phyloP scores from a whole-genome alignment of 2,329 filamentous ascomycete species.

The Pseudogymnoascus sp. region DNA sequence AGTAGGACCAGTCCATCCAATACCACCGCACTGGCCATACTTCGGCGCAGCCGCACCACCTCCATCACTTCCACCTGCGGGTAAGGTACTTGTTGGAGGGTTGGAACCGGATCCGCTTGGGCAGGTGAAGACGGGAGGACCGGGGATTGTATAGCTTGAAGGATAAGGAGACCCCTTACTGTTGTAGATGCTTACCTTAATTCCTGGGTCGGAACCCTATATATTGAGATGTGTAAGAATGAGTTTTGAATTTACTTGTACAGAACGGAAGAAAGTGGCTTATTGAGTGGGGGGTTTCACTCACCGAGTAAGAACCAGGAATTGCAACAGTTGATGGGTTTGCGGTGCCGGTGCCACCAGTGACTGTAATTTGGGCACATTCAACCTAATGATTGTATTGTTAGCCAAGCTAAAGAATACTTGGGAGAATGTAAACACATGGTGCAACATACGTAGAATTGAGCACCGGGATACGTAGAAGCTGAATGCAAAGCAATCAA shows the following conservation, averaged over 20 bases:
- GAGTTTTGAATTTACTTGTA: not conserved
- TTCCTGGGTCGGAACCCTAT: slow-evolving; percentile 31
- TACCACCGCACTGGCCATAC: not conserved
- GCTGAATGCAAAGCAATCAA: slow-evolving; percentile 32
- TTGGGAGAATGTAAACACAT: not conserved
- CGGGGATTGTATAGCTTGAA: slow-evolving; percentile 36
- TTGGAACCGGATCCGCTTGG: not conserved
- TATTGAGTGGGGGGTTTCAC: not conserved
- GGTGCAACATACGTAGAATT: slow-evolving; percentile 28
- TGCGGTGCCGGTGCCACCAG: slow-evolving; percentile 35
- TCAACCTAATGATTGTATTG: not conserved
- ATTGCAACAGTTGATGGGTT: slow-evolving; percentile 37
- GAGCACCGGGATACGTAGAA: slow-evolving; percentile 31
- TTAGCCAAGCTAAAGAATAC: not conserved
- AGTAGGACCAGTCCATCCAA: slow-evolving; percentile 7
- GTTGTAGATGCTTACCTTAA: slow-evolving; percentile 30
- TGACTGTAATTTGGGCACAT: slow-evolving; percentile 38
- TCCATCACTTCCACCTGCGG: not conserved
- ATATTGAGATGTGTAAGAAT: not conserved
- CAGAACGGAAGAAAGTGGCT: not conserved
- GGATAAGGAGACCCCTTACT: slow-evolving; percentile 30
- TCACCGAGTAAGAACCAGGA: slow-evolving; percentile 41
- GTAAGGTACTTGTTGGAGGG: not conserved
- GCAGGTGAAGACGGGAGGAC: slow-evolving; percentile 32
- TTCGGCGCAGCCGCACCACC: slow-evolving; percentile 6